Base-by-base conservation (phyloP, 805 yeast species). In the Candida hispaniensis region DNA sequence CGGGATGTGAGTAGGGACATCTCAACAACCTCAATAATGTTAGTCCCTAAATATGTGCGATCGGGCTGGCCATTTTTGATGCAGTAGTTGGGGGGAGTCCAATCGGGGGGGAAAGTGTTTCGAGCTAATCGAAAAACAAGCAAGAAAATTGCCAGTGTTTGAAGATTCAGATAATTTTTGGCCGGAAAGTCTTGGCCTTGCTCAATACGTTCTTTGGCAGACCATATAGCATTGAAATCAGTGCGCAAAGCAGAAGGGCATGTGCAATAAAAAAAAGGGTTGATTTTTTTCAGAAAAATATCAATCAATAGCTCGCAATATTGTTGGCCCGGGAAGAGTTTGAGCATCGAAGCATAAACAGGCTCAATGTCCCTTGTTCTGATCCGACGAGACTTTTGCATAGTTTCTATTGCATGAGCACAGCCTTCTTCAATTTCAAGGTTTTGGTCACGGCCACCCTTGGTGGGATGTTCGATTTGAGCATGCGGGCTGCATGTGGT, bases 1-100 rank as follows among this genome's bases (percentile, higher is more conserved):
- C 24, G 36, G 5, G 36, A 32, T 5, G 36, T 28, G 7, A 16
- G 23, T 13, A 32, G 28, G 24, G 28, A 32, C 11, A 28, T 23
- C 28, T 32, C 36, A 13, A 28, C 36, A 13, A 32, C 36, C 17
- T 32, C 36, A 12, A 32, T 21, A 12, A 32, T 21, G 5, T 32
- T 21, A 5, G 36, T 27, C 6, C 36, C 36, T 4, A 32, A 23
- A 7, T 32, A 32, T 5, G 36, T 32, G 17, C 17, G 23, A 14
- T 32, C 36, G 12, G 17, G n/a, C 8, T 32, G 36, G 22, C 36
- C 36, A 25, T 23, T 28, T 17, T 32, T 32, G 28, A 32, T 32
- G 36, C 36, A 32, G 28, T 32, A 32, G 28, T 32, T 32, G n/a
- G 36, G 36, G 5, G 36, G 36, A 13, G 14, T 32, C 36, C 36